These are phyloP conservation scores for Crucibulum laeve DNA, from an alignment of 768 basidiomycete genomes.

Conservation along the genomic window DNA sequence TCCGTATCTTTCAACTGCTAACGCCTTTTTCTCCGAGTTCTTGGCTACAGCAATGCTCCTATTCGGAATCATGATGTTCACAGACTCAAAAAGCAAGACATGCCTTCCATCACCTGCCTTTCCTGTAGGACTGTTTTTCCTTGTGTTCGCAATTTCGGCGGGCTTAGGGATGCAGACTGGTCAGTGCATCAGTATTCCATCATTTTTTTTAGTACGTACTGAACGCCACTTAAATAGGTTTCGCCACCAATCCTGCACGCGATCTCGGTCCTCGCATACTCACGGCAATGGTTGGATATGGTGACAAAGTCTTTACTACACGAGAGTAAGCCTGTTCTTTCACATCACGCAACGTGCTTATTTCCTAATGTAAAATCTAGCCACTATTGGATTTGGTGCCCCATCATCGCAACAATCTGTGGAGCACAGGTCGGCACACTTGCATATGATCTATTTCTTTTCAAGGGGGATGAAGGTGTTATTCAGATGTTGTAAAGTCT, in stretches of 20 bases:
- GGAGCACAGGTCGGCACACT: constrained; percentile 53
- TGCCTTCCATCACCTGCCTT: constrained; percentile 46
- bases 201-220: background rate
- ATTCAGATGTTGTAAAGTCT: constrained; percentile 12
- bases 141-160: constrained; percentile 54
- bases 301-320: constrained; percentile 43
- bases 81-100: constrained; percentile 48
- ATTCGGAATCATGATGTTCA: constrained; percentile 47
- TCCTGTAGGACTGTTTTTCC: constrained; percentile 51
- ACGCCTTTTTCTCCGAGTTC: constrained; percentile 46
- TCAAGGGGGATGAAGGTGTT: constrained; percentile 49
- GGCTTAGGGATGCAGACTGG: constrained; percentile 61
- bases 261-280: constrained; percentile 67
- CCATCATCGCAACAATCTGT: constrained; percentile 52
- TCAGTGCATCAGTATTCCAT: constrained; percentile 12
- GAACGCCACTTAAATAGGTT: constrained; percentile 28
- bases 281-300: constrained; percentile 74
- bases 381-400: constrained; percentile 77
- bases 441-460: constrained; percentile 57
- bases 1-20: constrained; percentile 31
- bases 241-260: constrained; percentile 67
- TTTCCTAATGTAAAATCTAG: constrained; percentile 17
- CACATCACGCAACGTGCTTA: background rate
- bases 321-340: constrained; percentile 26
- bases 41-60: constrained; percentile 51